A percentile compares a stretch with the other conserved stretches of the same genome.
These are phyloP conservation scores for Clavispora fructus DNA, from an alignment of 805 yeast genomes.

Conservation along the genomic window DNA sequence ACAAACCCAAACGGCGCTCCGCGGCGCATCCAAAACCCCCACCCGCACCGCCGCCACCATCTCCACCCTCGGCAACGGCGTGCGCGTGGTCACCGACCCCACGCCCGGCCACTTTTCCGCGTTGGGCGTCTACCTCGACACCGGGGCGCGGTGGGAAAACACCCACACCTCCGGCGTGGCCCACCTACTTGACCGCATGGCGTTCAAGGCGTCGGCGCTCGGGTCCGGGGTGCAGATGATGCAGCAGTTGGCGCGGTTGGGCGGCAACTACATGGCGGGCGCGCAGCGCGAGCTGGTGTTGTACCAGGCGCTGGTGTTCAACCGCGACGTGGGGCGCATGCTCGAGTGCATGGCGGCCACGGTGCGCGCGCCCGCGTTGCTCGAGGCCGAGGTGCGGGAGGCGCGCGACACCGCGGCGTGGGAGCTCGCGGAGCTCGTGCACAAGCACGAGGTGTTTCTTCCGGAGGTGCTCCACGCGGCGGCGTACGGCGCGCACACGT, in stretches of 20 bases:
- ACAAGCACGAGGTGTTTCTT: conserved; percentile 75
- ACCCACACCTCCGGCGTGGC: conserved; percentile 60
- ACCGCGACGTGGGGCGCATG: conserved; percentile 77
- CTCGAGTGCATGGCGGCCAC: conserved; percentile 72
- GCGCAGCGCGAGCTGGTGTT: conserved; percentile 87
- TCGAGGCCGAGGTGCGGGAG: conserved; percentile 66
- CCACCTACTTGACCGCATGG: conserved; percentile 80
- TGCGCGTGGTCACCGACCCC: conserved; percentile 77
- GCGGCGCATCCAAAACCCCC: not conserved
- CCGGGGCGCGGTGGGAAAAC: conserved; percentile 83
- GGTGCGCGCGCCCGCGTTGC: conserved; percentile 61
- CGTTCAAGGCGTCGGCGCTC: conserved; percentile 67
- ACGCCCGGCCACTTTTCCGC: conserved; percentile 90
- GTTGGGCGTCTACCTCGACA: conserved; percentile 80
- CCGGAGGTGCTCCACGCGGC: conserved; percentile 89
- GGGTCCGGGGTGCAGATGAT: conserved; percentile 65
- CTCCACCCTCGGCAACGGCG: conserved; percentile 62
- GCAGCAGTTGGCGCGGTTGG: conserved; percentile 68
- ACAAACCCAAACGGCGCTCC: not conserved
- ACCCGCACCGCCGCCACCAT: conserved; percentile 15
- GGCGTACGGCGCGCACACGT: conserved; percentile 66
- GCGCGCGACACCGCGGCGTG: conserved; percentile 70
- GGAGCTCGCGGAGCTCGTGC: conserved; percentile 78
- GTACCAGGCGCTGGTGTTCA: conserved; percentile 93
- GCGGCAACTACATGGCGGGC: conserved; percentile 92